Evolutionary conservation across 2,329 filamentous ascomycete genomes (phyloP), one percentile per base, ranked within the genome.

Genomic region (Colletotrichum caudatum): DNA sequence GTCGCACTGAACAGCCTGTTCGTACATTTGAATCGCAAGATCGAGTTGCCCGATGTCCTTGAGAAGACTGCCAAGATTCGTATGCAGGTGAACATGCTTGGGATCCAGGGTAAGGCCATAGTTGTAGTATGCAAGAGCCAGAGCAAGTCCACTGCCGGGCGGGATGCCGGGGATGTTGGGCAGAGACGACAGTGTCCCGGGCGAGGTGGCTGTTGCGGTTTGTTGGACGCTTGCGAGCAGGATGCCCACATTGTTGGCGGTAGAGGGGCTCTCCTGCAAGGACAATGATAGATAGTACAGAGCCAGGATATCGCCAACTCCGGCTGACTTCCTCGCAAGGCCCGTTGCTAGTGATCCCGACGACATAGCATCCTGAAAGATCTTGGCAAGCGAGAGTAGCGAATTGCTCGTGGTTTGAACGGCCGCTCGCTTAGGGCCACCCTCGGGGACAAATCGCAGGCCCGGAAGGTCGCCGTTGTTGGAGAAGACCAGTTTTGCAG

Each of bases 171-270:
- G 93, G 64, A 96, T 91, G 18, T 82, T 83, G 29, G 79, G 74
- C n/a, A 78, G 79, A 18, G 74, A 48, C 37, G 70, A 66, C 37
- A 69, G 54, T 37, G 73, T 74, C 16, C 65, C 58, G n/a, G 60
- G 66, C 18, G 70, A 69, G 14, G 72, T 41, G 16, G 83, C 84
- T 26, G 85, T 78, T 35, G 76, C 74, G 11, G 79, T 70, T 69
- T 97, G 94, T 78, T 97, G 96, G 26, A 98, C 93, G 68, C 96
- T 94, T 6, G 96, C 96, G n/a, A 99, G 89, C 37, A 99, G 86
- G 66, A 99, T 99, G 3, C 96, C 96, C 16, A 99, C 95, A 79
- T 99, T 99, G 79, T 99, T 99, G 0, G 96, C 96, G 0, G 96
- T 99, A 0, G 96, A 99, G 2, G 96, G 96, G 77, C 96, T 98